Conservation (phyloP, 164 flowering plant genomes). For the Magnolia sinica region DNA sequence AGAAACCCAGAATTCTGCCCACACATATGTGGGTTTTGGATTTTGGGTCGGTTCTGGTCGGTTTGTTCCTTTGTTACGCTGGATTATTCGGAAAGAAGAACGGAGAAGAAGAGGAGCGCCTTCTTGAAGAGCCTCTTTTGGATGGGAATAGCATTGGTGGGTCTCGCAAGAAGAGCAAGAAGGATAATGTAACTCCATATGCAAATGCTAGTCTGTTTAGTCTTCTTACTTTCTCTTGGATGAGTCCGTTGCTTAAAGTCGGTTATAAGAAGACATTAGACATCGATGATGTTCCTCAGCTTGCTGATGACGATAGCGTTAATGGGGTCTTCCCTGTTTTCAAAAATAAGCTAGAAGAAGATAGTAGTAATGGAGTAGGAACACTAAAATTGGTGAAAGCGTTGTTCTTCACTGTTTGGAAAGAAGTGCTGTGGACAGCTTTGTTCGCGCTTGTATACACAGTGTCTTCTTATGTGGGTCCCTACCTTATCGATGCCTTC, state of each 20-base stretch:
- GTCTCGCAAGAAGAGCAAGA: conserved; percentile 8
- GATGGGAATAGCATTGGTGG: conserved; percentile 11
- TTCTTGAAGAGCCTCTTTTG: conserved; percentile 26
- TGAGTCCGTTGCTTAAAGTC: conserved; percentile 31
- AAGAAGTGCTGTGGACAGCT: conserved; percentile 39
- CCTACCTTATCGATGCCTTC: conserved; percentile 61
- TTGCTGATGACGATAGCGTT: conserved; percentile 26
- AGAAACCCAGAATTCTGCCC: conserved; percentile 8
- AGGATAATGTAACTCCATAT: conserved; percentile 22
- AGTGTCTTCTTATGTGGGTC: conserved; percentile 64
- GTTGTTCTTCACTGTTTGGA: conserved; percentile 40
- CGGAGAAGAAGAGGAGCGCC: conserved; percentile 6
- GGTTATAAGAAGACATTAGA: conserved; percentile 38
- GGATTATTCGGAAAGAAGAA: conserved; percentile 18
- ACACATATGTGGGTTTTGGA: conserved; percentile 22
- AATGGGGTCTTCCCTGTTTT: conserved; percentile 25
- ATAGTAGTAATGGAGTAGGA: conserved; percentile 24
- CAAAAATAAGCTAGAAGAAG: conserved; percentile 21
- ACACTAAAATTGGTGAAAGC: conserved; percentile 44
- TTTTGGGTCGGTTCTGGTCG: conserved; percentile 16
- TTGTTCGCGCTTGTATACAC: conserved; percentile 37
- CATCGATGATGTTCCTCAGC: conserved; percentile 48
- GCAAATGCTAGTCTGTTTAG: conserved; percentile 34
- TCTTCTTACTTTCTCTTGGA: conserved; percentile 43
- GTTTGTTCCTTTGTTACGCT: conserved; percentile 18